Evolutionary conservation across 2,329 filamentous ascomycete genomes (phyloP).

Genomic region (Bisporella sp.): DNA sequence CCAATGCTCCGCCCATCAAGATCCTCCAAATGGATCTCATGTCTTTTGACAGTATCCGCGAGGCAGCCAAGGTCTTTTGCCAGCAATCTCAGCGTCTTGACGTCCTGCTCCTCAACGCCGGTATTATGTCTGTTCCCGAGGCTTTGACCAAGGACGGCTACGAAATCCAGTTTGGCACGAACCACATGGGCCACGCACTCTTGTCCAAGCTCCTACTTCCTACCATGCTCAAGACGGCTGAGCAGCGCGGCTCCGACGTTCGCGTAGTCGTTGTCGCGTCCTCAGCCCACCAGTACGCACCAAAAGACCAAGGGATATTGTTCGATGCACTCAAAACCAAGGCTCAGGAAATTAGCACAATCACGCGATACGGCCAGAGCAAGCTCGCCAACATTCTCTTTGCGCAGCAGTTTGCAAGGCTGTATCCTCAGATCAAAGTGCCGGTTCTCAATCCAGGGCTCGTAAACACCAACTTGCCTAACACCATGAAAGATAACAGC

Average conservation of each 20-base stretch:
- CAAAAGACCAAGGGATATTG: conserved; percentile 17
- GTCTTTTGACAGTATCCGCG: conserved; percentile 35
- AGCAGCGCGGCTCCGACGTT: neutral
- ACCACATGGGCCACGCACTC: conserved; percentile 40
- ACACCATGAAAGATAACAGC: too few relatives aligned
- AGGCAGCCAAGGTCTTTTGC: conserved; percentile 32
- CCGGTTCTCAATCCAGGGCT: conserved; percentile 35
- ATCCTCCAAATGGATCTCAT: conserved; percentile 31
- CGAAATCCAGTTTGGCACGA: conserved; percentile 40
- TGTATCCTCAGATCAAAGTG: conserved; percentile 30
- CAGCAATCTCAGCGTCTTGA: conserved; percentile 27
- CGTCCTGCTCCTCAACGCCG: conserved; percentile 38
- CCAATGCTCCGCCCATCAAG: conserved; percentile 5
- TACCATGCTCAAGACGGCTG: conserved; percentile 19
- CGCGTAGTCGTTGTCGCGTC: conserved; percentile 5
- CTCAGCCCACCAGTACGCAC: conserved; percentile 2
- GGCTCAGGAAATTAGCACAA: conserved; percentile 1
- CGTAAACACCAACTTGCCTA: conserved; percentile 6
- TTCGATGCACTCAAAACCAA: conserved; percentile 17
- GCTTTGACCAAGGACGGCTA: conserved; percentile 36
- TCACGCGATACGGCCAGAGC: conserved; percentile 34
- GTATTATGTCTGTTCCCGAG: conserved; percentile 32
- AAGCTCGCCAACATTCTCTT: conserved; percentile 43
- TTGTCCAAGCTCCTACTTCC: conserved; percentile 33
- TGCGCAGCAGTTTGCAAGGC: conserved; percentile 31